Evolutionary conservation across 306 rosid species (phyloP), one percentile per base, ranked within the genome.

Genomic region (Oxytropis ochrocephala): DNA sequence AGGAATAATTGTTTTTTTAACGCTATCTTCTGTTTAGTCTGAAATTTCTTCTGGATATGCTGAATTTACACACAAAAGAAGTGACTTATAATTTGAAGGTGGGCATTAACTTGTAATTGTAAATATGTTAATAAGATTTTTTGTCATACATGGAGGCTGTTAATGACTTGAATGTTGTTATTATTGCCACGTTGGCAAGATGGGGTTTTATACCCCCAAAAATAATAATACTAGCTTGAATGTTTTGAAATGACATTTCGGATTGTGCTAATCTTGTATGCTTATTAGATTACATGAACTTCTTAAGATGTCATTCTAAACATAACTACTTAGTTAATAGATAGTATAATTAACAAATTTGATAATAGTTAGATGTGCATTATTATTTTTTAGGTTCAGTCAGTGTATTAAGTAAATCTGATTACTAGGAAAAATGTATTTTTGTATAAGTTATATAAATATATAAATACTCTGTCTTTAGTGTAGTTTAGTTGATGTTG

Each of bases 111-210:
- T 51, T 50, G 16, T 30, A 42, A 27, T 51, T 50, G 16, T 30
- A 42, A 27, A 41, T 51, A 42, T 76, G 75, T 58, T 27, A 70
- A 57, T 49, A 12, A 41, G 17, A 24, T 16, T 54, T 51, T 44
- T 24, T 6, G 47, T 46, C 64, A 46, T 53, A 33, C 61, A 13
- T 69, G 64, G 44, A 43, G 48, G 46, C 46, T 61, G 46, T 24
- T 42, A 43, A 46, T 63, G 66, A 33, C 66, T 70, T 61, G 72
- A 60, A 33, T 77, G 43, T 7, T 63, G 35, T 64, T 61, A 12
- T 49, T 67, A 58, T 49, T 42, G 17, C 44, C 11, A 7, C 24
- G 0, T 48, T 67, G 24, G 58, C 30, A 42, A 36, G 10, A 11
- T 46, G 12, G 29, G 64, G 50, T 8, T 19, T 35, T 39, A 18